These are phyloP conservation scores for Botryosphaeria dothidea DNA, from an alignment of 2,329 filamentous ascomycete species.

Conservation along the genomic window DNA sequence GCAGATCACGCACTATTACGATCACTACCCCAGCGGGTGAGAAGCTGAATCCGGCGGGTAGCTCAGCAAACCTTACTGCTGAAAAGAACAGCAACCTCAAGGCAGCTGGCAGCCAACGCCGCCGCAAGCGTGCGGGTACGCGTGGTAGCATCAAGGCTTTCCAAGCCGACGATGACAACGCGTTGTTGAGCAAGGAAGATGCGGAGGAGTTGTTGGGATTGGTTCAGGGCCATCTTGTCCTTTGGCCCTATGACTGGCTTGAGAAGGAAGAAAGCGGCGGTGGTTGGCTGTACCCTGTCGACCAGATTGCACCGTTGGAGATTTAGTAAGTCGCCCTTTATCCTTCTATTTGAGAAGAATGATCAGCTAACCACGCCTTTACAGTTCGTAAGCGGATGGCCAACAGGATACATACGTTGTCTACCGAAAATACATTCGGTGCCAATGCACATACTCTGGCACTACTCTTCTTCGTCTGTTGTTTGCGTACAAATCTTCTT, in stretches of 20 bases:
- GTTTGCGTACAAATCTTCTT: not conserved
- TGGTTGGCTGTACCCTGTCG: constrained; percentile 96
- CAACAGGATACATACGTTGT: not conserved
- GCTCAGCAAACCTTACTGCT: not conserved
- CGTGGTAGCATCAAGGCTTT: constrained; percentile 67
- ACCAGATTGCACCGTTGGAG: constrained; percentile 92
- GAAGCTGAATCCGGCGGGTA: not conserved
- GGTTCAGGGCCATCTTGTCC: constrained; percentile 84
- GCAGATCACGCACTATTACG: constrained; percentile 37
- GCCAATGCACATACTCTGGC: not conserved
- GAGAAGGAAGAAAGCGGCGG: constrained; percentile 86
- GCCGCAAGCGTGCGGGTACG: constrained; percentile 69
- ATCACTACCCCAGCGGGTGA: constrained; percentile 31
- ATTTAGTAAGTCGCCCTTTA: constrained; percentile 74
- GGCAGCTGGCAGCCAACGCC: constrained; percentile 53
- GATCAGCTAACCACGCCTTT: not conserved
- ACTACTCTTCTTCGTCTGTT: not conserved
- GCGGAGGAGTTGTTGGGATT: constrained; percentile 79
- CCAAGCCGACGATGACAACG: constrained; percentile 65
- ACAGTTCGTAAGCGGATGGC: not conserved
- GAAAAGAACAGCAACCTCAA: not conserved
- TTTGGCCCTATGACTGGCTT: constrained; percentile 91
- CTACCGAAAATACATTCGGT: not conserved
- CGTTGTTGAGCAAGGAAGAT: constrained; percentile 68
- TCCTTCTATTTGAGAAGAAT: no score